Percentiles rank a stretch among this genome's conserved stretches.
phyloP scores from a whole-genome alignment of 2,329 filamentous ascomycete species.

The Xylariaceae sp. region DNA sequence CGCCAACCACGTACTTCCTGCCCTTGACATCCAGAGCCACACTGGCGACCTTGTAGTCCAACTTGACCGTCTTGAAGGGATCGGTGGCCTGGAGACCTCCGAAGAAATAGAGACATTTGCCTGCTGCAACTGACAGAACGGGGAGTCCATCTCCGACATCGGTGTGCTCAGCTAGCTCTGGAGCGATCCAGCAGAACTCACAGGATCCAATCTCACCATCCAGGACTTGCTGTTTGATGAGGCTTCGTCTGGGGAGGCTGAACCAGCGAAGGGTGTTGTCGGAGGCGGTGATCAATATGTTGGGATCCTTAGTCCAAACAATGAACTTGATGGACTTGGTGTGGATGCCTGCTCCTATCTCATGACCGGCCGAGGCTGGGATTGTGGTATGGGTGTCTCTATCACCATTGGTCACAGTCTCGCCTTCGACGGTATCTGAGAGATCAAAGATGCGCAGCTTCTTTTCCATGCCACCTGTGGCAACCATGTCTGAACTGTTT shows the following conservation, averaged over 20 bases:
- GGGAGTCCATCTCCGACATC: conserved; percentile 67
- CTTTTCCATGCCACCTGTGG: conserved; percentile 94
- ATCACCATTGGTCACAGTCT: conserved; percentile 27
- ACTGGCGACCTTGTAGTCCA: conserved; percentile 84
- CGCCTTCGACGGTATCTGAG: conserved; percentile 52
- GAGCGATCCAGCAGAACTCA: conserved; percentile 73
- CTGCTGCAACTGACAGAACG: conserved; percentile 86
- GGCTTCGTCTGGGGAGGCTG: conserved; percentile 73
- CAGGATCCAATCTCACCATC: conserved; percentile 88
- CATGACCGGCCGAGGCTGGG: conserved; percentile 66
- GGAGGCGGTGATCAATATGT: conserved; percentile 84
- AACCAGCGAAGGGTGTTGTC: conserved; percentile 95
- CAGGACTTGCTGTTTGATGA: conserved; percentile 73
- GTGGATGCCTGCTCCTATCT: conserved; percentile 84
- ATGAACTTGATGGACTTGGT: conserved; percentile 92
- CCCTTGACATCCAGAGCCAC: conserved; percentile 82
- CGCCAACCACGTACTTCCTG: conserved; percentile 83
- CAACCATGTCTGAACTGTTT: conserved; percentile 77
- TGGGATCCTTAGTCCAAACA: conserved; percentile 86
- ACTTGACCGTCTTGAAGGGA: conserved; percentile 74
- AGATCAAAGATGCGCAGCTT: conserved; percentile 93
- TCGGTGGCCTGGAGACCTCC: conserved; percentile 68
- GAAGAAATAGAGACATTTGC: conserved; percentile 92
- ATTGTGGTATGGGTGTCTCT: conserved; percentile 42
- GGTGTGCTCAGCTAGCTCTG: conserved; percentile 53